phyloP scores from a whole-genome alignment of 2,329 filamentous ascomycete genomes.

The Macroventuria anomochaeta region DNA sequence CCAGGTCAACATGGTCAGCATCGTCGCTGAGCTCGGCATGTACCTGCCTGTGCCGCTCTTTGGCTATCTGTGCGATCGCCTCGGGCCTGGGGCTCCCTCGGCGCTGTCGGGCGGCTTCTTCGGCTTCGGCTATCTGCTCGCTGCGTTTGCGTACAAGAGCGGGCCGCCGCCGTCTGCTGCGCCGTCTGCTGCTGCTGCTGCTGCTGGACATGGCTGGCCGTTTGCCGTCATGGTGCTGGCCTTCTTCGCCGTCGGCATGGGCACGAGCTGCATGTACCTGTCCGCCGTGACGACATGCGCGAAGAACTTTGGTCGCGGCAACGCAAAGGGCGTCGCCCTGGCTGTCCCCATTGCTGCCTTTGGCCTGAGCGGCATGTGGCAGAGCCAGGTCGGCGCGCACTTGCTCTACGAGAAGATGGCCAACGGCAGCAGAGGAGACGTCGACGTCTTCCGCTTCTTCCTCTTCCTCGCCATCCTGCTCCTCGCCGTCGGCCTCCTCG shows the following conservation, averaged over 20 bases:
- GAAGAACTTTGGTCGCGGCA: slow-evolving; percentile 94
- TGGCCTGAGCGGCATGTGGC: slow-evolving; percentile 93
- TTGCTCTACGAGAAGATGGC: slow-evolving; percentile 73
- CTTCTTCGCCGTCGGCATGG: slow-evolving; percentile 82
- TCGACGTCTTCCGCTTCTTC: slow-evolving; percentile 85
- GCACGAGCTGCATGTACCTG: slow-evolving; percentile 88
- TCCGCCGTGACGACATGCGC: slow-evolving; percentile 92
- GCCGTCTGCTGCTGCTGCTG: too few species aligned
- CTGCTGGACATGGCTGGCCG: slow-evolving; percentile 67
- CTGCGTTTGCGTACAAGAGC: slow-evolving; percentile 76
- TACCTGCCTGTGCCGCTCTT: slow-evolving; percentile 92
- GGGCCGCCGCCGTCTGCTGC: slow-evolving; percentile 60
- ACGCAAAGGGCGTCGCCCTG: slow-evolving; percentile 85
- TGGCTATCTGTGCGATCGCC: slow-evolving; percentile 89
- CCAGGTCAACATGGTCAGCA: slow-evolving; percentile 88
- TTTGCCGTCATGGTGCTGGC: slow-evolving; percentile 84
- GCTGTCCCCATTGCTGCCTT: slow-evolving; percentile 91
- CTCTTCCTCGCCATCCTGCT: slow-evolving; percentile 80
- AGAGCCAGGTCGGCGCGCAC: slow-evolving; percentile 84
- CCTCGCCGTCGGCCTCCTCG: slow-evolving; percentile 72
- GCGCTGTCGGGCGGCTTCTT: slow-evolving; percentile 76
- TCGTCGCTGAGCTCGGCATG: slow-evolving; percentile 83
- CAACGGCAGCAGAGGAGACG: slow-evolving; percentile 66
- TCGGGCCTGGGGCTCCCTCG: slow-evolving; percentile 79
- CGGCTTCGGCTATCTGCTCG: slow-evolving; percentile 80